Evolutionary conservation across 2,329 filamentous ascomycete genomes (phyloP).

Genomic region (Microcera coccophila): DNA sequence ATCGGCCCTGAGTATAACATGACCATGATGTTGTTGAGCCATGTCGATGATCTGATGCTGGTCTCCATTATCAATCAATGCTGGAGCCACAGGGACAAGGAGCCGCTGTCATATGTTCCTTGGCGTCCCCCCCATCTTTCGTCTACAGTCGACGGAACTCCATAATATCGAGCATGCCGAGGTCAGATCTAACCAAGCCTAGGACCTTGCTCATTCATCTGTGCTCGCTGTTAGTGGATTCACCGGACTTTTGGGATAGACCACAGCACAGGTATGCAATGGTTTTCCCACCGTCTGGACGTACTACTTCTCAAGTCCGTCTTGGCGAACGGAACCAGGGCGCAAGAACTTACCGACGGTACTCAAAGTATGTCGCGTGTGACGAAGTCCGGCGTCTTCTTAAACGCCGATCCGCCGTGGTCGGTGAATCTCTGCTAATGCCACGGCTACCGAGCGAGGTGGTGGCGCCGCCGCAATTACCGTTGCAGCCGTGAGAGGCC

Average conservation of each 20-base stretch:
- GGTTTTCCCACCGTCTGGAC: no score
- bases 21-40: constrained; percentile 18
- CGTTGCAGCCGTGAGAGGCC: background rate
- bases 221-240: no score
- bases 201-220: no score
- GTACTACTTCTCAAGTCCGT: constrained; percentile 6
- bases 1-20: background rate
- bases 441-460: background rate
- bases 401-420: background rate
- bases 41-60: constrained; percentile 5
- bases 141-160: no score
- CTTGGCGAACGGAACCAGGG: background rate
- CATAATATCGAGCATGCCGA: no score
- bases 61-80: background rate
- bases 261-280: no score
- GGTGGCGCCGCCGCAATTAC: background rate
- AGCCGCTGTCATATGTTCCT: background rate
- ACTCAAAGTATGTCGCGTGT: background rate
- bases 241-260: no score
- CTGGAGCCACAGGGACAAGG: background rate
- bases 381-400: background rate
- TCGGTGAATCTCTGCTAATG: background rate
- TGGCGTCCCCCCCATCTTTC: background rate
- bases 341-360: background rate
- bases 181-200: no score